Conservation (phyloP, 768 basidiomycete species). For the Russula olivacea region DNA sequence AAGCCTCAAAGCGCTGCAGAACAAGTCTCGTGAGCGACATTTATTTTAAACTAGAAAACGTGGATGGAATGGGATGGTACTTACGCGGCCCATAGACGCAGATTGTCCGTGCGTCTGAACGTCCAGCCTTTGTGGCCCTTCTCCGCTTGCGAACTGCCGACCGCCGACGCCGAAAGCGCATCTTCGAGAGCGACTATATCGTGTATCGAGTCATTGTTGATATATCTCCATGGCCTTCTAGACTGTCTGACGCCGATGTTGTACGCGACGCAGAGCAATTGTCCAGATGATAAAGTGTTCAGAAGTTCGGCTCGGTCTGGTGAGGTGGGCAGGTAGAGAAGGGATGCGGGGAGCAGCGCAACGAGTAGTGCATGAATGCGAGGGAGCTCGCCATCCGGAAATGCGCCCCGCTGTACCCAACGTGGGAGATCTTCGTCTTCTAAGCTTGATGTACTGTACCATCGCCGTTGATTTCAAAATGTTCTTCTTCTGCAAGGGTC, state of each 20-base stretch:
- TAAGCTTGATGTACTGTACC: conserved; percentile 34
- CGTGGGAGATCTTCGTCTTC: conserved; percentile 70
- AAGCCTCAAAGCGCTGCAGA: conserved; percentile 65
- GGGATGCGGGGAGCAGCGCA: conserved; percentile 50
- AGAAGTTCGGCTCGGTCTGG: conserved; percentile 41
- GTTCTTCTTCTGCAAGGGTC: conserved; percentile 44
- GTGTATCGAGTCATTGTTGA: conserved; percentile 70
- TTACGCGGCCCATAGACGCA: conserved; percentile 80
- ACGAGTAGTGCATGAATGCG: conserved; percentile 59
- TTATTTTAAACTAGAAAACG: not conserved
- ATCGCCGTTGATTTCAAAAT: conserved; percentile 16
- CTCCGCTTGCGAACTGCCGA: conserved; percentile 33
- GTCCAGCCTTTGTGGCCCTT: conserved; percentile 64
- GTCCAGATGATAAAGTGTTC: conserved; percentile 61
- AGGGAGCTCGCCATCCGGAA: conserved; percentile 51
- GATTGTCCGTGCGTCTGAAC: conserved; percentile 79
- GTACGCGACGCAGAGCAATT: conserved; percentile 74
- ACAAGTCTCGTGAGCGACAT: not conserved
- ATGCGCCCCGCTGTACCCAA: conserved; percentile 65
- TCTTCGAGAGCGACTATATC: conserved; percentile 66
- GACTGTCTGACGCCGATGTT: conserved; percentile 77
- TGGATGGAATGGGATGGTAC: conserved; percentile 29
- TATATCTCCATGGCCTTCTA: conserved; percentile 83
- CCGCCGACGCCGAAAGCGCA: conserved; percentile 34
- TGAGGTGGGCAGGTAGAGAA: conserved; percentile 38